These are phyloP conservation scores for Ganoderma meredithae DNA, from an alignment of 1,284 basidiomycete species.

Conservation along the genomic window DNA sequence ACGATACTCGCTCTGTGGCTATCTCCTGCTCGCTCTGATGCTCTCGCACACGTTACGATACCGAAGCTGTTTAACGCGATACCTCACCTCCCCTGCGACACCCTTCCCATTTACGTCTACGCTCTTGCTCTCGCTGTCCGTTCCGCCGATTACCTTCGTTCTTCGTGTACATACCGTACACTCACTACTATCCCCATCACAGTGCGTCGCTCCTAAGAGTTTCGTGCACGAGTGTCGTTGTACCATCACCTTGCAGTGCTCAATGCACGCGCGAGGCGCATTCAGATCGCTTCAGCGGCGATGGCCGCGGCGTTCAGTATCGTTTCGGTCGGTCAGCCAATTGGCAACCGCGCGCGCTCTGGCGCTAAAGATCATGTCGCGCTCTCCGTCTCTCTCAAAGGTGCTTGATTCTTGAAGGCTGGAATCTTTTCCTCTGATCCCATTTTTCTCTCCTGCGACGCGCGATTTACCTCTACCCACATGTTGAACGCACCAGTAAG, in stretches of 20 bases:
- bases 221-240: not conserved
- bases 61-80: not conserved
- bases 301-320: slow-evolving; percentile 1
- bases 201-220: not conserved
- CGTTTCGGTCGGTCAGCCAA: not conserved
- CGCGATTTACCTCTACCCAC: not conserved
- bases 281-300: not conserved
- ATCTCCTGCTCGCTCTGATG: not conserved
- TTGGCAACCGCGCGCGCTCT: not conserved
- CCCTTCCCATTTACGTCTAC: not conserved
- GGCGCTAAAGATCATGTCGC: not conserved
- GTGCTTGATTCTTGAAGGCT: not conserved
- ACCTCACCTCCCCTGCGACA: not conserved
- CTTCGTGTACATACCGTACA: not conserved
- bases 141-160: not conserved
- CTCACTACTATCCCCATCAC: not conserved
- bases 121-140: not conserved
- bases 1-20: not conserved
- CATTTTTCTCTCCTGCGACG: not conserved
- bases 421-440: not conserved
- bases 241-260: not conserved
- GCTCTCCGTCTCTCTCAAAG: not conserved
- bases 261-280: not conserved
- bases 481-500: not conserved
- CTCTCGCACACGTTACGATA: not conserved